Percentiles rank a stretch among this genome's conserved stretches.
Conservation (phyloP, 2,329 filamentous ascomycete species). For the Elsinoe australis region DNA sequence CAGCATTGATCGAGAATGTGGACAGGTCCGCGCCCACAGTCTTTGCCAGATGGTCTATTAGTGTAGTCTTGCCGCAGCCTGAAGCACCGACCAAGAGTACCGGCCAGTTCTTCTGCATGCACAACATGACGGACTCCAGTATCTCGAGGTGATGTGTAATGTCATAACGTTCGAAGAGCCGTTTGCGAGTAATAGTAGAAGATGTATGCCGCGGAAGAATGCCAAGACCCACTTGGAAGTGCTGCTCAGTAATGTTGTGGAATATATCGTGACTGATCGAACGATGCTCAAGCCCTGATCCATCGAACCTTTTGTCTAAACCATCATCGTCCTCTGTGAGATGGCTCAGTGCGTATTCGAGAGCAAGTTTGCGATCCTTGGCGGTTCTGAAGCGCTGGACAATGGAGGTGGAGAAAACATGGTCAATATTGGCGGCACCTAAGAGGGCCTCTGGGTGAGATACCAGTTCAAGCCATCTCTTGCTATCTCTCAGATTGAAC, state of each 20-base stretch:
- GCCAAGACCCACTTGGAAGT: slow-evolving; percentile 75
- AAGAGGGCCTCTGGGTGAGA: slow-evolving; percentile 55
- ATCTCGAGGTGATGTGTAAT: slow-evolving; percentile 52
- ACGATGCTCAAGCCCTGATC: no score
- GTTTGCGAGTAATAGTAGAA: slow-evolving; percentile 31
- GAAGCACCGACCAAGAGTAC: slow-evolving; percentile 81
- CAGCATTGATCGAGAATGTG: slow-evolving; percentile 83
- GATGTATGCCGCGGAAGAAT: slow-evolving; percentile 48
- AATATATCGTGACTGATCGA: slow-evolving; percentile 49
- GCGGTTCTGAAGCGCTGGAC: slow-evolving; percentile 83
- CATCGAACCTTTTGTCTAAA: no score
- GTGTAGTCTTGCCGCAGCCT: slow-evolving; percentile 76
- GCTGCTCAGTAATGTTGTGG: slow-evolving; percentile 58
- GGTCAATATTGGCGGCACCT: slow-evolving; percentile 51
- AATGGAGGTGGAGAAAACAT: slow-evolving; percentile 77
- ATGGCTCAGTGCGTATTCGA: no score
- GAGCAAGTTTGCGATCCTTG: no score
- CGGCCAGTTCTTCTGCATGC: slow-evolving; percentile 77
- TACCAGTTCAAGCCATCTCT: slow-evolving; percentile 75
- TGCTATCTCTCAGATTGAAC: slow-evolving; percentile 84
- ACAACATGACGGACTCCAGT: slow-evolving; percentile 80
- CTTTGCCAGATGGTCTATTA: slow-evolving; percentile 74
- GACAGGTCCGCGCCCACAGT: slow-evolving; percentile 67
- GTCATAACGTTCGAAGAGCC: slow-evolving; percentile 24
- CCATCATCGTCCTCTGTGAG: no score